Base-by-base conservation (phyloP, 495 filamentous ascomycete genomes). In the Achaetomiella virescens region DNA sequence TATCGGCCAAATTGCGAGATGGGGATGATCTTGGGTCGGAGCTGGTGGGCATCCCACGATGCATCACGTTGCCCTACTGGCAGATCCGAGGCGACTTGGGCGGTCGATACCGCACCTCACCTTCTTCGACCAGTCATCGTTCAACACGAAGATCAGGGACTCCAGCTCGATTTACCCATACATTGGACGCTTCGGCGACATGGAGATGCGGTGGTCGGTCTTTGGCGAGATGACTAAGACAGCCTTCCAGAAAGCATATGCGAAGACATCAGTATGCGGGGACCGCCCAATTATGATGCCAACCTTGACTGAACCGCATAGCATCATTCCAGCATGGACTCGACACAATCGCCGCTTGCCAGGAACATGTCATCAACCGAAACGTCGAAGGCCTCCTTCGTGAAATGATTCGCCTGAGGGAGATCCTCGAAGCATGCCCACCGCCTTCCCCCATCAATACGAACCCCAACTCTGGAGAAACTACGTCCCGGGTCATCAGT, bases 391-490 rank as follows among this genome's bases (percentile, higher is more conserved):
- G 72, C 9, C 70, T 80, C 17, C 59, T 78, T 18, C 68, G 66
- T 6, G 74, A 78, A 44, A 64, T 78, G 67, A 64, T 80, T 29
- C 64, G 70, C 24, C 61, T 78, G 7, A 78, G 78, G 52, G 74
- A 77, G 31, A 74, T 80, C 18, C 66, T 80, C 43, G 75, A 80
- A 46, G 77, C 50, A 71, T 80, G 62, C 72, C 75, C 11, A 75
- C 72, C 45, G 75, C 76, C 22, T 78, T 80, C 50, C 75, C 70
- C 74, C 52, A 80, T 80, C 60, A 75, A 74, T 33, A 72, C 75
- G 10, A 80, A 80, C 54, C 77, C 76, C 7, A 74, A 72, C 51
- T 70, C 72, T 0, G 77, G 76, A 2, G 72, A 75, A 73, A 75
- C 57, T 75, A 73, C 49, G 72, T 75, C 6, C 66, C 72, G 2